Percentiles rank a stretch among this genome's conserved stretches.
Evolutionary conservation across 441 rosid species (phyloP).

Genomic region (Daphne laureola): DNA sequence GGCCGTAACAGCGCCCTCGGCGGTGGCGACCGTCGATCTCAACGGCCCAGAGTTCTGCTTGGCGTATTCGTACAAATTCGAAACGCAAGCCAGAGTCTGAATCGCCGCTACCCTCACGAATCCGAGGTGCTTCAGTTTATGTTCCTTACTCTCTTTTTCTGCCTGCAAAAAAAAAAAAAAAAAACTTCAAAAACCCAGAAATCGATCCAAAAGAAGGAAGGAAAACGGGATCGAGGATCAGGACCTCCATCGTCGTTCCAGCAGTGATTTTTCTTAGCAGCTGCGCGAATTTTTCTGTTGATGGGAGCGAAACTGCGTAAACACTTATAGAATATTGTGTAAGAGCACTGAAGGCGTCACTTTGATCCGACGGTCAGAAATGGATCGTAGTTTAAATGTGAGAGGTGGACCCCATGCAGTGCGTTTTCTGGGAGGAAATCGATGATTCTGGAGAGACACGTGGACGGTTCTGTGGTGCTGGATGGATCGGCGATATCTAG

Average conservation of each 20-base stretch:
- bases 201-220: background rate
- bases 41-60: slow-evolving; percentile 76
- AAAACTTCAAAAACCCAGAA: too few relatives aligned
- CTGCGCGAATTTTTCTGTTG: background rate
- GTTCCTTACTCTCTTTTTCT: slow-evolving; percentile 36
- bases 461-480: slow-evolving; percentile 16
- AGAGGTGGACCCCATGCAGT: slow-evolving; percentile 9
- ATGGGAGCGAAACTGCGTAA: background rate
- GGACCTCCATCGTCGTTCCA: background rate
- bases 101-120: slow-evolving; percentile 56
- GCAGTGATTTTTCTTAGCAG: background rate
- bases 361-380: slow-evolving; percentile 30
- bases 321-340: background rate
- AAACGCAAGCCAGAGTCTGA: slow-evolving; percentile 34
- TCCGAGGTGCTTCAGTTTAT: slow-evolving; percentile 56
- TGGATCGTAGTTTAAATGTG: slow-evolving; percentile 2
- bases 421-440: slow-evolving; percentile 17
- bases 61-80: slow-evolving; percentile 60
- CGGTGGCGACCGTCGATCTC: slow-evolving; percentile 54
- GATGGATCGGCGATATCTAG: background rate
- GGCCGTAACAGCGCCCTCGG: slow-evolving; percentile 61
- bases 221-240: background rate
- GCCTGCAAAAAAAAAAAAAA: slow-evolving; percentile 22
- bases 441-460: slow-evolving; percentile 37
- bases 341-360: slow-evolving; percentile 17